Evolutionary conservation across 495 filamentous ascomycete species (phyloP).

Genomic region (Aspergillus incahuasiensis): DNA sequence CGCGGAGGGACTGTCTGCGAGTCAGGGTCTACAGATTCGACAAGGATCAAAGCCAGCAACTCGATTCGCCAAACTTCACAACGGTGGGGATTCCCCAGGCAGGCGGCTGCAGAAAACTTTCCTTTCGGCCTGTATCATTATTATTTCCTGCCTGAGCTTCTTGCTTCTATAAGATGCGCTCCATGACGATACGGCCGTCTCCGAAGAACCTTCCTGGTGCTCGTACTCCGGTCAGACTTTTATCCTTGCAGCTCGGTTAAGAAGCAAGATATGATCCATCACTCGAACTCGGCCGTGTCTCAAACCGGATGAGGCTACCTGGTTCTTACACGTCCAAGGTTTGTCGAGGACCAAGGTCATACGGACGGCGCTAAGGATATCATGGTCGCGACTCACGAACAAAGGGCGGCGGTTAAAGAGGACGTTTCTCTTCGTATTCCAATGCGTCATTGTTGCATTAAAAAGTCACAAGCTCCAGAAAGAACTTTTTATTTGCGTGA

Average conservation of each 20-base stretch:
- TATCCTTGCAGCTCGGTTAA: slow-evolving; percentile 13
- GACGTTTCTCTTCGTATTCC: neutral
- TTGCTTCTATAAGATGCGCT: slow-evolving; percentile 7
- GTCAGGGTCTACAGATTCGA: slow-evolving; percentile 15
- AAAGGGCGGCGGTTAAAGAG: neutral
- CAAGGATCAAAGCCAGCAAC: slow-evolving; percentile 4
- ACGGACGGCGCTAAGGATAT: neutral
- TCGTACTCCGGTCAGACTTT: no score
- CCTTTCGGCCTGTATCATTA: slow-evolving; percentile 1
- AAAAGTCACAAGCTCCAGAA: neutral
- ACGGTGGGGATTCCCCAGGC: slow-evolving; percentile 17
- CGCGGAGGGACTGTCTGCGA: slow-evolving; percentile 20
- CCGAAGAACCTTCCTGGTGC: slow-evolving; percentile 2
- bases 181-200: slow-evolving; percentile 2
- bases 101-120: slow-evolving; percentile 11
- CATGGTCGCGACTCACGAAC: no score
- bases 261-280: slow-evolving; percentile 20
- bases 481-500: neutral
- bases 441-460: neutral
- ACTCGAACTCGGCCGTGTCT: neutral
- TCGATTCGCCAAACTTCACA: slow-evolving; percentile 11
- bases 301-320: neutral
- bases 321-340: slow-evolving; percentile 8
- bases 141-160: slow-evolving; percentile 2
- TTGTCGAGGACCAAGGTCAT: slow-evolving; percentile 1